Conservation (phyloP, 2,329 filamentous ascomycete genomes). For the Ophiocordyceps australis region DNA sequence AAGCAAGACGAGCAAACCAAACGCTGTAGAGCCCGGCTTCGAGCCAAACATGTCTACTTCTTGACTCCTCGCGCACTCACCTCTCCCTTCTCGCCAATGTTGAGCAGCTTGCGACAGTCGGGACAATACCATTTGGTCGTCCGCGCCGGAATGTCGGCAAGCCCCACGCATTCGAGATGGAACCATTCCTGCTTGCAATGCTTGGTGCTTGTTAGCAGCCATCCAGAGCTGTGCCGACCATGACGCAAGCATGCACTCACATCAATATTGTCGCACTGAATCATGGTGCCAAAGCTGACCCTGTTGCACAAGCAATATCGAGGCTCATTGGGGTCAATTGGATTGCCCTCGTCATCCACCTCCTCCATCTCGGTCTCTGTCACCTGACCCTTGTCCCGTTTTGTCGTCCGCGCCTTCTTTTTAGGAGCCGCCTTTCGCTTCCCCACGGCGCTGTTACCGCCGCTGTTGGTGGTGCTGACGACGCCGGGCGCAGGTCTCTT, state of each 20-base stretch:
- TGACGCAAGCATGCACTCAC: too few species aligned
- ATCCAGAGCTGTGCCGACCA: too few species aligned
- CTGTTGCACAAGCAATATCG: constrained; percentile 64
- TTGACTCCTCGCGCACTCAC: constrained; percentile 39
- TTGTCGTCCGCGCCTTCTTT: constrained; percentile 38
- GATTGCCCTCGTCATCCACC: constrained; percentile 48
- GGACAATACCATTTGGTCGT: constrained; percentile 77
- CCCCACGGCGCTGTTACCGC: constrained; percentile 49
- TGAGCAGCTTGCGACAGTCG: constrained; percentile 46
- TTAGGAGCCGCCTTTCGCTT: constrained; percentile 51
- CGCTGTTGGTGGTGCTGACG: constrained; percentile 43
- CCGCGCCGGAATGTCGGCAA: constrained; percentile 48
- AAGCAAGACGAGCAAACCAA: too few species aligned
- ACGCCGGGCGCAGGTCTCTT: constrained; percentile 58
- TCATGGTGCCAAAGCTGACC: constrained; percentile 70
- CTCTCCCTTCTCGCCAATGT: constrained; percentile 45
- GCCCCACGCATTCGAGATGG: constrained; percentile 58
- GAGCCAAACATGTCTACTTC: too few species aligned
- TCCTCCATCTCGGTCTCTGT: constrained; percentile 32
- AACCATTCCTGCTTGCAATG: constrained; percentile 75
- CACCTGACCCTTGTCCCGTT: constrained; percentile 25
- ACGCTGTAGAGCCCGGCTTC: too few species aligned
- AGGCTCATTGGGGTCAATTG: constrained; percentile 58
- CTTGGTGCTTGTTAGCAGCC: constrained; percentile 9
- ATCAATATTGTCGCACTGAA: constrained; percentile 63